Base-by-base conservation (phyloP, 768 basidiomycete species). In the Agrocybe pediades region DNA sequence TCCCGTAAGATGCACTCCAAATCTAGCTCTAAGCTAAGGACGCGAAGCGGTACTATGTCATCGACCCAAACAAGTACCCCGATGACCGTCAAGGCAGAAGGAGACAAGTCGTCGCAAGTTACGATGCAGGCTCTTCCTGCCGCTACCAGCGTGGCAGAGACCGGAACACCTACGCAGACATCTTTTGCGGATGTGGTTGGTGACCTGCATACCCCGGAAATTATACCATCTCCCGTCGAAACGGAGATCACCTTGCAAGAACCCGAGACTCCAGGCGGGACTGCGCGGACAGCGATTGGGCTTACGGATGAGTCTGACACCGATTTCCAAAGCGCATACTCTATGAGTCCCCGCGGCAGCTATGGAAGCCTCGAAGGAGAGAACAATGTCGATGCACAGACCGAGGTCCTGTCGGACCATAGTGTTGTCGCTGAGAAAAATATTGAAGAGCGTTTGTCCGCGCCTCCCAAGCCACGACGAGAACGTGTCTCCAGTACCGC, bases 281-380 rank as follows among this genome's bases (percentile, higher is more conserved):
- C 29, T 49, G 9, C 49, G 25, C 46, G 54, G 0, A 63, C 65
- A 20, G 63, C 70, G 30, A 66, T 69, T 23, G 72, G 69, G 23
- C 70, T 79, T 26, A 83, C 87, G 7, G 88, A 90, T 54, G 89
- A 90, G 60, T 90, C 88, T 19, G 89, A 91, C 61, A 87, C 87
- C 23, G 91, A 93, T 62, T 93, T 92, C 68, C 90, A 92, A 71
- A 92, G 90, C 58, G 91, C 91, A 27, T 91, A 88, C 68, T 91
- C 89, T 4, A 71, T 82, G 2, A 90, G 88, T 62, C 88, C 89
- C 11, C 81, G 87, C 1, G 81, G 73, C 41, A 89, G 87, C 64
- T 85, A 83, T 58, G 80, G 77, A 39, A 82, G 80, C 62, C 76
- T 78, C 29, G 74, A 77, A 15, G 62, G 62, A 40, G 61, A 63